A percentile compares a stretch with the other conserved stretches of the same genome.
These are phyloP conservation scores for Solanum sitiens DNA, from an alignment of 257 asterid species.

Conservation along the genomic window DNA sequence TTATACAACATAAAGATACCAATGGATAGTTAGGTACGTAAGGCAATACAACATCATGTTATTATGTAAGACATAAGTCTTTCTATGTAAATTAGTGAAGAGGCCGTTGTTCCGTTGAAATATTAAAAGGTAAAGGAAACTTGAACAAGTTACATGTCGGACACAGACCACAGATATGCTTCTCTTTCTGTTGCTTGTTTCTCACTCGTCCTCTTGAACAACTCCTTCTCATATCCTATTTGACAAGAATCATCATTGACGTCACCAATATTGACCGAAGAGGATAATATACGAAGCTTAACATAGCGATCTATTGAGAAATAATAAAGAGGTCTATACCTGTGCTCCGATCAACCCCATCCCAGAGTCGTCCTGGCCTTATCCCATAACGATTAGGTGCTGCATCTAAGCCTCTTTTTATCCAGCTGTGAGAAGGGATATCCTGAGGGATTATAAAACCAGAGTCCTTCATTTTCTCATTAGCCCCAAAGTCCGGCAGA, in stretches of 20 bases:
- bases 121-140: no score
- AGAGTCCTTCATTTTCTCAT: constrained; percentile 70
- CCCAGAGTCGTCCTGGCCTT: constrained; percentile 95
- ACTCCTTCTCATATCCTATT: constrained; percentile 58
- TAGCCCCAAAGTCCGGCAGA: constrained; percentile 57
- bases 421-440: constrained; percentile 77
- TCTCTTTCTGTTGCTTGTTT: constrained; percentile 68
- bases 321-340: constrained; percentile 24
- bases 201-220: constrained; percentile 59
- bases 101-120: no score
- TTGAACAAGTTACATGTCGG: no score
- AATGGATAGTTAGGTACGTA: no score
- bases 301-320: not conserved
- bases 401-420: constrained; percentile 54
- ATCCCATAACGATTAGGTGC: constrained; percentile 84
- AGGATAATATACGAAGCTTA: not conserved
- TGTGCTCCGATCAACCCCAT: constrained; percentile 81
- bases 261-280: not conserved
- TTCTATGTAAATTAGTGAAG: no score
- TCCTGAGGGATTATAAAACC: constrained; percentile 84
- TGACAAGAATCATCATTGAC: not conserved
- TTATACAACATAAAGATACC: no score
- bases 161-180: no score
- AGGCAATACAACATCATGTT: no score
- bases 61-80: no score